Percentiles rank a stretch among this genome's conserved stretches.
These are phyloP conservation scores for Typha latifolia DNA, from an alignment of 176 grass and related monocot species.

Conservation along the genomic window DNA sequence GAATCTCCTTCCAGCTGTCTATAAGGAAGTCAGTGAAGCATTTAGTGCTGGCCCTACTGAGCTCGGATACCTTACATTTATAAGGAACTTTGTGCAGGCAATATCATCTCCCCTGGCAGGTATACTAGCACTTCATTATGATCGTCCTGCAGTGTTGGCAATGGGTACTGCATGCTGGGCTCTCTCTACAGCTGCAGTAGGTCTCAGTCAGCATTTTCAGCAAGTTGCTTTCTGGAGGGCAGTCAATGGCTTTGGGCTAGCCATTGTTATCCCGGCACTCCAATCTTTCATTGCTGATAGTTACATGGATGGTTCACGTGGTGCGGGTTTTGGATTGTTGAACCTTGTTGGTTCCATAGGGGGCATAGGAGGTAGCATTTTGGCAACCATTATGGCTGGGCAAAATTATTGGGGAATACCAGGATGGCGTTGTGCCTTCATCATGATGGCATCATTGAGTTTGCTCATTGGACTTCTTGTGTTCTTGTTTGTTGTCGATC, in stretches of 20 bases:
- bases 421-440: slow-evolving; percentile 88
- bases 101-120: slow-evolving; percentile 75
- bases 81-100: slow-evolving; percentile 86
- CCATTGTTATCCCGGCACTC: slow-evolving; percentile 87
- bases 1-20: slow-evolving; percentile 87
- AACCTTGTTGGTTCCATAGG: slow-evolving; percentile 70
- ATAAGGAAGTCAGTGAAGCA: slow-evolving; percentile 88
- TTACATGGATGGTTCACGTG: slow-evolving; percentile 66
- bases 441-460: slow-evolving; percentile 63
- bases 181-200: slow-evolving; percentile 71
- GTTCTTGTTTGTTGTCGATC: slow-evolving; percentile 72
- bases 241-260: slow-evolving; percentile 80
- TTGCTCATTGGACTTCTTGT: slow-evolving; percentile 76
- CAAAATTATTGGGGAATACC: slow-evolving; percentile 59
- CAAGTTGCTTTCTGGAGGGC: slow-evolving; percentile 86
- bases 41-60: slow-evolving; percentile 84
- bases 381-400: slow-evolving; percentile 85
- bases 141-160: slow-evolving; percentile 66
- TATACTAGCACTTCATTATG: slow-evolving; percentile 69
- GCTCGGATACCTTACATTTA: slow-evolving; percentile 84
- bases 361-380: slow-evolving; percentile 72
- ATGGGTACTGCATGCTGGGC: slow-evolving; percentile 80
- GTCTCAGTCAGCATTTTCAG: slow-evolving; percentile 56
- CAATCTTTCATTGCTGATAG: slow-evolving; percentile 96
- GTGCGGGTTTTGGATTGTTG: slow-evolving; percentile 77